Evolutionary conservation across 805 yeast genomes (phyloP), one percentile per base, ranked within the genome.

Genomic region (Candida morakotiae): DNA sequence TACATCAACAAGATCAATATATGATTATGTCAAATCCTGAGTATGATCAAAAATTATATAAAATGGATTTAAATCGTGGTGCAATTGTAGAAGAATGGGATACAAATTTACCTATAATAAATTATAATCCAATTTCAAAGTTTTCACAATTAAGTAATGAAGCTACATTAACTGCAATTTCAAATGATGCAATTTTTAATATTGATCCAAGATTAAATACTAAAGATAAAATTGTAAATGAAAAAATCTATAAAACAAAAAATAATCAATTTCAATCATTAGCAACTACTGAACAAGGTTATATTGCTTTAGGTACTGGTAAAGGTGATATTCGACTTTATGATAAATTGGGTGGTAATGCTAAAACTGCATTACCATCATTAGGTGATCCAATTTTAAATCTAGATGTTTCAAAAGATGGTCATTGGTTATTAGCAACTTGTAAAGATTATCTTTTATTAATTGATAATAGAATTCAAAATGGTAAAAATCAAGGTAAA

Each of bases 41-140:
- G 3, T 60, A 69, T 28, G 51, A 52, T 16, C 53, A 53, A 11
- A 62, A 68, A 29, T 55, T 88, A 33, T 85, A 72, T 61, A 75
- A 77, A 47, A 75, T 87, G 87, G 96, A 88, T 62, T 59, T 88
- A 34, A 83, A 76, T 52, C 71, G 78, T 40, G 96, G 96, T 10
- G 68, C 80, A 51, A 72, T 88, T 37, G 83, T 88, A n/a, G 96
- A 88, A 54, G 93, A 86, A 53, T 88, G 95, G 93, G 62, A 71
- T 24, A 69, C 67, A 18, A 72, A 73, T 36, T 44, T 69, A 6
- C 67, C 78, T 14, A 66, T 81, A 20, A 74, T 73, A 13, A 68
- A 73, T 21, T 81, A 79, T 55, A 83, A 82, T 2, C 89, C 95
- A 4, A 68, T 77, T n/a, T 59, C 71, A 35, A 87, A 87, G 58